These are phyloP conservation scores for Yamadazyma kitorensis DNA, from an alignment of 805 yeast genomes.

Conservation along the genomic window DNA sequence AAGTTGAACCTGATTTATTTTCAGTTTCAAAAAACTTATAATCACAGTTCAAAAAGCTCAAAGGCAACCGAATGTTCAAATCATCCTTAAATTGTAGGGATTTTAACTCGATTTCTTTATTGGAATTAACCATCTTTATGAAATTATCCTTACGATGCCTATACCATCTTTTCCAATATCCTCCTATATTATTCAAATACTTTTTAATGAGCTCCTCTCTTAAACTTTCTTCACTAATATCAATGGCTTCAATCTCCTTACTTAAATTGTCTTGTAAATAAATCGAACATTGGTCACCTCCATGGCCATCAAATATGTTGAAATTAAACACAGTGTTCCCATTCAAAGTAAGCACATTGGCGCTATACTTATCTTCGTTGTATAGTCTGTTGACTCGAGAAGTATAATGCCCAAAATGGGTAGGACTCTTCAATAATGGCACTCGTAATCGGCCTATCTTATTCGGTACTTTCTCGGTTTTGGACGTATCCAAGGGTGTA, in stretches of 20 bases:
- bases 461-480: constrained; percentile 1
- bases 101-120: constrained; percentile 15
- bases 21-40: constrained; percentile 48
- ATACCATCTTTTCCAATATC: constrained; percentile 83
- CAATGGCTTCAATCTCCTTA: constrained; percentile 47
- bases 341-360: constrained; percentile 49
- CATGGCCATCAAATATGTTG: constrained; percentile 92
- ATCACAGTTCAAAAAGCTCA: constrained; percentile 67
- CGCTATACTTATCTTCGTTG: constrained; percentile 81
- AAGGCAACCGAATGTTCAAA: constrained; percentile 55
- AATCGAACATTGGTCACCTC: constrained; percentile 73
- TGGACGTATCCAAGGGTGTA: constrained; percentile 10
- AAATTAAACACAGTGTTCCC: constrained; percentile 50
- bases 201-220: constrained; percentile 44
- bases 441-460: constrained; percentile 42
- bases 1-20: constrained; percentile 63
- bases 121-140: constrained; percentile 20
- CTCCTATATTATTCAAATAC: constrained; percentile 63
- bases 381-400: constrained; percentile 71
- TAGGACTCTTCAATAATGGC: constrained; percentile 61
- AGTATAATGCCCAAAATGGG: constrained; percentile 74
- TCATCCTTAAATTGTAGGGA: constrained; percentile 43
- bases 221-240: constrained; percentile 24
- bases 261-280: constrained; percentile 55
- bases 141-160: constrained; percentile 40